phyloP scores from a whole-genome alignment of 208 protist species.

The Leishmania arabica region DNA sequence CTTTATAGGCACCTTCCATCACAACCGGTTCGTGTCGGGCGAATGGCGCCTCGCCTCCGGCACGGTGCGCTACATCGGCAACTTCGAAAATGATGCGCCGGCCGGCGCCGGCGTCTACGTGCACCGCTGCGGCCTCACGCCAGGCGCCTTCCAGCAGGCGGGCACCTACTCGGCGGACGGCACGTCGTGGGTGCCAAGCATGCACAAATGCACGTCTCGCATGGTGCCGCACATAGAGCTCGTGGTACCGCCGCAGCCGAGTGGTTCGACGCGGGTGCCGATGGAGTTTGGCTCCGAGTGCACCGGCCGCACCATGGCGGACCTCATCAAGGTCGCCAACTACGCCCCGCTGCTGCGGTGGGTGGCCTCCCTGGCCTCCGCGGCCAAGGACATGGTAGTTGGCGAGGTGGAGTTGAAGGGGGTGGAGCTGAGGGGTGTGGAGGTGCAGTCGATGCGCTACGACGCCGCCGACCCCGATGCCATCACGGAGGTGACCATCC shows the following conservation, averaged over 20 bases:
- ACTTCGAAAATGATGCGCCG: slow-evolving; percentile 75
- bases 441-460: slow-evolving; percentile 65
- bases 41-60: slow-evolving; percentile 85
- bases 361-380: slow-evolving; percentile 46
- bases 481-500: slow-evolving; percentile 64
- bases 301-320: slow-evolving; percentile 63
- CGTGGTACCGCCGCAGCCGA: slow-evolving; percentile 51
- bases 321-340: slow-evolving; percentile 85
- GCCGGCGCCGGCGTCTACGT: slow-evolving; percentile 82
- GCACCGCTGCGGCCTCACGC: slow-evolving; percentile 67
- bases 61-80: slow-evolving; percentile 78
- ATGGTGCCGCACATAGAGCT: slow-evolving; percentile 67
- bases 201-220: slow-evolving; percentile 61
- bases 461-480: slow-evolving; percentile 29
- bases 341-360: slow-evolving; percentile 72
- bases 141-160: slow-evolving; percentile 79
- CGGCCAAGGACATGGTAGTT: slow-evolving; percentile 4
- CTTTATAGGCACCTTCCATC: slow-evolving; percentile 76
- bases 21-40: slow-evolving; percentile 74
- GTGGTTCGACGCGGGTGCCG: slow-evolving; percentile 55
- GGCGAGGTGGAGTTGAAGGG: slow-evolving; percentile 46
- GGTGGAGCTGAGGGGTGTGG: slow-evolving; percentile 46
- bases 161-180: slow-evolving; percentile 63
- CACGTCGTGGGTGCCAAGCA: slow-evolving; percentile 58
- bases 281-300: slow-evolving; percentile 62